Evolutionary conservation across 148 eudicot genomes (phyloP).

Genomic region (Dianthus caryophyllus): DNA sequence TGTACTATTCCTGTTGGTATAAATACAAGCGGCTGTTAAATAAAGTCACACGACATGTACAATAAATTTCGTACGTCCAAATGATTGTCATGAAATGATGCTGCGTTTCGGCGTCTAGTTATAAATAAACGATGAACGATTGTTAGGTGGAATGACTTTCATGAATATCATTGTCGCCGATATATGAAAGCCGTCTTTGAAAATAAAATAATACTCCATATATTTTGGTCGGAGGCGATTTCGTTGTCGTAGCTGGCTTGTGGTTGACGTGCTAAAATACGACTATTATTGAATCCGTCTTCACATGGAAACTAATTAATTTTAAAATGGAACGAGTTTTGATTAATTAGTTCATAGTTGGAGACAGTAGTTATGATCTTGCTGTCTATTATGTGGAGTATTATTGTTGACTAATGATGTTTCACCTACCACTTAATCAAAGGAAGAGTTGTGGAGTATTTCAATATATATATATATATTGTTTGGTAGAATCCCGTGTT

Average conservation of each 20-base stretch:
- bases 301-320: background rate
- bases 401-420: slow-evolving; percentile 12
- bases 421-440: slow-evolving; percentile 6
- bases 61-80: too few relatives aligned
- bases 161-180: too few relatives aligned
- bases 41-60: too few relatives aligned
- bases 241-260: background rate
- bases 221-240: background rate
- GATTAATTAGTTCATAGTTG: background rate
- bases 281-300: background rate
- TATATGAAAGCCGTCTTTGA: too few relatives aligned
- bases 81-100: too few relatives aligned
- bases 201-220: too few relatives aligned
- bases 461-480: background rate
- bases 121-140: too few relatives aligned
- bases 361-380: slow-evolving; percentile 11
- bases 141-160: too few relatives aligned
- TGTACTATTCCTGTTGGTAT: background rate
- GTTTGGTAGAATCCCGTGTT: background rate
- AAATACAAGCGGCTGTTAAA: background rate
- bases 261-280: background rate
- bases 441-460: background rate
- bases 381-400: slow-evolving; percentile 12
- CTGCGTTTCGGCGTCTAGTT: too few relatives aligned
- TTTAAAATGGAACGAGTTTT: background rate